A percentile compares a stretch with the other conserved stretches of the same genome.
phyloP scores from a whole-genome alignment of 2,329 filamentous ascomycete genomes.

The Epicoccum sorghinum region DNA sequence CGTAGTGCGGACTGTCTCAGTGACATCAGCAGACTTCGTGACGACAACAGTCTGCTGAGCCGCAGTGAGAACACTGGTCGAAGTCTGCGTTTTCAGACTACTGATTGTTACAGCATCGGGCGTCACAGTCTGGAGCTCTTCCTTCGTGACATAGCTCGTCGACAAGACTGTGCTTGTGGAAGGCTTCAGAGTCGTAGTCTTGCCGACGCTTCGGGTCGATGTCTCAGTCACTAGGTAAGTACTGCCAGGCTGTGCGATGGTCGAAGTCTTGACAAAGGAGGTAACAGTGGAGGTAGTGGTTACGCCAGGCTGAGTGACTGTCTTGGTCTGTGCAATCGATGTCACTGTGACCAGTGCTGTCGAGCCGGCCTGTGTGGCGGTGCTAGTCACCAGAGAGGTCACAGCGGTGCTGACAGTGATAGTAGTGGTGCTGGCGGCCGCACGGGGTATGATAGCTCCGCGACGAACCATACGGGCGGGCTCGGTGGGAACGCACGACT shows the following conservation, averaged over 20 bases:
- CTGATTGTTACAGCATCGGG: conserved; percentile 26
- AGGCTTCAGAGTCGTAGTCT: conserved; percentile 26
- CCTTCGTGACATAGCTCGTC: conserved; percentile 17
- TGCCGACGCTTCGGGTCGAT: conserved; percentile 22
- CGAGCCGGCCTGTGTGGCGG: conserved; percentile 19
- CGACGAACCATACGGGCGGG: conserved; percentile 20
- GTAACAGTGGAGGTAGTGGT: conserved; percentile 29
- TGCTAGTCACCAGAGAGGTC: conserved; percentile 27
- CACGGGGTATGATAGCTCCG: conserved; percentile 23
- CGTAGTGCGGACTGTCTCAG: conserved; percentile 27
- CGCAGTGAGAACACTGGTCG: conserved; percentile 13
- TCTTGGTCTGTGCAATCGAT: conserved; percentile 17
- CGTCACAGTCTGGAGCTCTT: conserved; percentile 20
- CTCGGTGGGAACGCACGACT: conserved; percentile 34
- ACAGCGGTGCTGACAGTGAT: conserved; percentile 32
- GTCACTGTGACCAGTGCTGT: conserved; percentile 23
- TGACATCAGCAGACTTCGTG: conserved; percentile 20
- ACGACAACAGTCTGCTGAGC: conserved; percentile 18
- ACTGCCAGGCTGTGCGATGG: conserved; percentile 31
- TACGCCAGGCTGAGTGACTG: conserved; percentile 14
- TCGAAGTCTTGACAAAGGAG: conserved; percentile 27
- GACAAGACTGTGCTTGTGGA: conserved; percentile 21
- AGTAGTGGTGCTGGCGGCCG: conserved; percentile 25
- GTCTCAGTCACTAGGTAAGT: conserved; percentile 24
- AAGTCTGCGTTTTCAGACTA: conserved; percentile 23